A percentile compares a stretch with the other conserved stretches of the same genome.
phyloP scores from a whole-genome alignment of 1,284 basidiomycete species.

The Xanthoconium separans region DNA sequence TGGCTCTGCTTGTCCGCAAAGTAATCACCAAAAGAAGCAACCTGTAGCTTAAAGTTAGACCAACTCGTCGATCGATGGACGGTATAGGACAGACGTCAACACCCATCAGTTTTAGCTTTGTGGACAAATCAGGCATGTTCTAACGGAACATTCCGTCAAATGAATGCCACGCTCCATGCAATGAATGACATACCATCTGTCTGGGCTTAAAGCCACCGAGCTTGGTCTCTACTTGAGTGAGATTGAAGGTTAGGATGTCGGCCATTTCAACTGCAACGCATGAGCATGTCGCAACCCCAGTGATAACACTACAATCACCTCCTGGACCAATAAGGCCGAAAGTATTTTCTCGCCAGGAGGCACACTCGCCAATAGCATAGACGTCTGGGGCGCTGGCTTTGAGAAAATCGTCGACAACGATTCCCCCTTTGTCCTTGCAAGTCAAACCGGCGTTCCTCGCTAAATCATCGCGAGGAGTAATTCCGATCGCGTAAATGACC shows the following conservation, averaged over 20 bases:
- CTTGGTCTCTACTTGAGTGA: slow-evolving; percentile 51
- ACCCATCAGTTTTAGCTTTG: slow-evolving; percentile 71
- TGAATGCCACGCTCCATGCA: slow-evolving; percentile 32
- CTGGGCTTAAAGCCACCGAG: slow-evolving; percentile 46
- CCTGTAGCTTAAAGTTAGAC: slow-evolving; percentile 30
- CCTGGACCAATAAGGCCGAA: slow-evolving; percentile 74
- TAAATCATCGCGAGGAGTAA: slow-evolving; percentile 70
- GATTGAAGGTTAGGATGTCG: slow-evolving; percentile 73
- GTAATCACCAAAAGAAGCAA: slow-evolving; percentile 76
- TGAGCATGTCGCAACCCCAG: neutral
- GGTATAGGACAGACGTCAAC: slow-evolving; percentile 51
- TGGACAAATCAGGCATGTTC: slow-evolving; percentile 61
- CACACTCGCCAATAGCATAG: slow-evolving; percentile 78
- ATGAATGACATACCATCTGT: slow-evolving; percentile 46
- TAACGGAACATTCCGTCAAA: slow-evolving; percentile 15
- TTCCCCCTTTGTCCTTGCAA: slow-evolving; percentile 51
- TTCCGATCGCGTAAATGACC: slow-evolving; percentile 67
- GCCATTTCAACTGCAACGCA: slow-evolving; percentile 63
- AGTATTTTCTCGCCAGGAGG: slow-evolving; percentile 64
- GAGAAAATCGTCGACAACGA: slow-evolving; percentile 59
- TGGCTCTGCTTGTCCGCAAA: slow-evolving; percentile 58
- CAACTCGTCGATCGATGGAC: neutral
- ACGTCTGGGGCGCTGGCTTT: slow-evolving; percentile 58
- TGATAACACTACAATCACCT: slow-evolving; percentile 23
- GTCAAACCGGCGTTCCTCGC: slow-evolving; percentile 52